phyloP scores from a whole-genome alignment of 1,139 yeast species.

The Schizosaccharomyces versatilis region DNA sequence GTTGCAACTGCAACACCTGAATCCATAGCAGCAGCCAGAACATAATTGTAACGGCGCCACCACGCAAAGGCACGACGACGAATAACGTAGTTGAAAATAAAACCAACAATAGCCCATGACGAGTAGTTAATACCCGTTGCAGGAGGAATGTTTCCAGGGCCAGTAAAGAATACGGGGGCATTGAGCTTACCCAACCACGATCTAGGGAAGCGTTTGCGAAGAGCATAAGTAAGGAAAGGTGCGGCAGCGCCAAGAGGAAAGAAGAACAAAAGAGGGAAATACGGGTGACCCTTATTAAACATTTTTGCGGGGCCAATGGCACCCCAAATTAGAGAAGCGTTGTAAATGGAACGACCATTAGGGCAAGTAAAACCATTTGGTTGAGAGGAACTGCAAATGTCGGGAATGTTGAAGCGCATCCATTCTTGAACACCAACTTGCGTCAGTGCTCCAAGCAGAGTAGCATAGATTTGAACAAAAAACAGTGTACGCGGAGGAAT shows the following conservation, averaged over 20 bases:
- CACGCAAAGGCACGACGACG: conserved; percentile 31
- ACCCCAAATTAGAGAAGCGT: conserved; percentile 32
- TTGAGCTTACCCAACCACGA: conserved; percentile 22
- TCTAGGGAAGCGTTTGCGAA: conserved; percentile 5
- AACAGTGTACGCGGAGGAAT: conserved; percentile 41
- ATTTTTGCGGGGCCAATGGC: conserved; percentile 35
- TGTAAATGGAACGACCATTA: conserved; percentile 25
- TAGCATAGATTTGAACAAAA: conserved; percentile 27
- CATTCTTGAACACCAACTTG: conserved; percentile 34
- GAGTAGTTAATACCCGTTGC: conserved; percentile 32
- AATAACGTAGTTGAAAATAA: conserved; percentile 30
- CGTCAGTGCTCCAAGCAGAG: conserved; percentile 20
- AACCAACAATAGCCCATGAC: conserved; percentile 28
- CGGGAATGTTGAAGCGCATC: conserved; percentile 26
- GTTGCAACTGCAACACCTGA: conserved; percentile 27
- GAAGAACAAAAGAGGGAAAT: conserved; percentile 18
- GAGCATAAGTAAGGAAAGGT: conserved; percentile 24
- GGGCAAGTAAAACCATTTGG: conserved; percentile 16
- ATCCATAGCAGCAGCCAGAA: conserved; percentile 36
- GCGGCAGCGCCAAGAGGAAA: conserved; percentile 33
- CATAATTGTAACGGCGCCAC: conserved; percentile 47
- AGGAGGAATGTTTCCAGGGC: conserved; percentile 31
- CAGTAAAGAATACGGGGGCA: conserved; percentile 32
- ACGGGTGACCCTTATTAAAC: conserved; percentile 16
- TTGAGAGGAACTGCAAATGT: conserved; percentile 20